Base-by-base conservation (phyloP, 805 yeast species). In the Wickerhamomyces queroliae region DNA sequence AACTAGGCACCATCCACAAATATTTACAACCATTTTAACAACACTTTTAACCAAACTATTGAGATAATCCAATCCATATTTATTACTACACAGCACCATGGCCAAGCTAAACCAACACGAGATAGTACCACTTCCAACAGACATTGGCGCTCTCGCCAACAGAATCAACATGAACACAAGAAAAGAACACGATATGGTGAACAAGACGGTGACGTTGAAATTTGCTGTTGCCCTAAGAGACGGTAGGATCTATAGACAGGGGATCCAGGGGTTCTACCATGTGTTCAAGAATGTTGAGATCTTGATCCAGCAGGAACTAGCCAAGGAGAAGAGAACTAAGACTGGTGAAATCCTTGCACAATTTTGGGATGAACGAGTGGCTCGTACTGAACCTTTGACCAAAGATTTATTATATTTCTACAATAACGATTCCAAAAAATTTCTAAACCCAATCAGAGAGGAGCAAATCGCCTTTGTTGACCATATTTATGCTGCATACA, bases 91-190 rank as follows among this genome's bases (percentile, higher is more conserved):
- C 8, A 25, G 23, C 39, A 24, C 21, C 17, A 33, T 38, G 38
- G 37, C 47, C n/a, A 53, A 50, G 44, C 41, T 55, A 39, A 56
- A 57, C 19, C 58, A 66, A 41, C 50, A 58, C n/a, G 85, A 80
- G 55, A 74, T 80, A 25, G 71, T 86, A 24, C 95, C 95, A 2
- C 69, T 77, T n/a, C 81, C 82, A 40, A 73, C 75, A n/a, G 95
- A 86, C 56, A 64, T 80, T 15, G 95, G 90, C 20, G 95, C 95
- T 7, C 66, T 86, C 38, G 95, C 80, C 35, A 87, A 87, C 69
- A 68, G 95, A 56, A 86, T 87, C 54, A 86, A 86, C 59, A 56
- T 59, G 35, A 81, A 78, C 52, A 86, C 95, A 2, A 69, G 80
- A 45, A 61, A 67, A 15, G 68, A 70, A 22, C 95, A 86, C 64